Conservation (phyloP, 31 red algal species). For the Porphyra umbilicalis region DNA sequence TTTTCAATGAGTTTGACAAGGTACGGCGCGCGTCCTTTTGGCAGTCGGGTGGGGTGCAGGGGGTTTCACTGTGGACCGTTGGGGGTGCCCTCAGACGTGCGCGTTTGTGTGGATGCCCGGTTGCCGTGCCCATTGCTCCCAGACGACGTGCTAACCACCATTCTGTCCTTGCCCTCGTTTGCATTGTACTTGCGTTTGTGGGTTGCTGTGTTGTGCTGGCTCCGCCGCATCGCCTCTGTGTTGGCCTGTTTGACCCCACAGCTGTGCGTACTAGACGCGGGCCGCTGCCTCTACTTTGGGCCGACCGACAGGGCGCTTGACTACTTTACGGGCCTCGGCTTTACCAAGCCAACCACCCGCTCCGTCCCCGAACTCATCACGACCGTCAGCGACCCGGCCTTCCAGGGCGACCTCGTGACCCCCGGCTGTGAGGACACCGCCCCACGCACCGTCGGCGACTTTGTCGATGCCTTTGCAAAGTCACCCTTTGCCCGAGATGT, state of each 20-base stretch:
- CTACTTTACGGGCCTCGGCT: slow-evolving; percentile 59
- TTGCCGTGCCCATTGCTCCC: too few species aligned
- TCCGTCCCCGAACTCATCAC: slow-evolving; percentile 65
- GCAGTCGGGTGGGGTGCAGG: too few species aligned
- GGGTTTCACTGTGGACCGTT: too few species aligned
- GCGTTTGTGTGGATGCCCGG: too few species aligned
- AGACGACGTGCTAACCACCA: too few species aligned
- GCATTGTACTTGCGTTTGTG: neutral
- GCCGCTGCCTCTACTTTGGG: slow-evolving; percentile 60
- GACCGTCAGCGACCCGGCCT: slow-evolving; percentile 37
- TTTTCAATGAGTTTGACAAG: slow-evolving; percentile 59
- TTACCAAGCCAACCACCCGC: slow-evolving; percentile 41
- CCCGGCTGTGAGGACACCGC: slow-evolving; percentile 18
- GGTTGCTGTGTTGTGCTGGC: neutral
- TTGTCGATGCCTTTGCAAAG: slow-evolving; percentile 32
- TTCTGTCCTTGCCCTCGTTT: too few species aligned
- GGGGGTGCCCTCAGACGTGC: too few species aligned
- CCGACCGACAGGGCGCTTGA: slow-evolving; percentile 22
- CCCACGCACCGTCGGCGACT: slow-evolving; percentile 42
- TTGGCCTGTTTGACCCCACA: neutral
- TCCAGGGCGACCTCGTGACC: slow-evolving; percentile 14
- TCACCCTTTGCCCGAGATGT: slow-evolving; percentile 10
- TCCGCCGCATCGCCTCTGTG: neutral
- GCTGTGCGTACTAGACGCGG: slow-evolving; percentile 52
- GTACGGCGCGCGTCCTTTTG: too few species aligned